These are phyloP conservation scores for Cylindrotheca closterium DNA, from an alignment of 108 stramenopile species.

Conservation along the genomic window DNA sequence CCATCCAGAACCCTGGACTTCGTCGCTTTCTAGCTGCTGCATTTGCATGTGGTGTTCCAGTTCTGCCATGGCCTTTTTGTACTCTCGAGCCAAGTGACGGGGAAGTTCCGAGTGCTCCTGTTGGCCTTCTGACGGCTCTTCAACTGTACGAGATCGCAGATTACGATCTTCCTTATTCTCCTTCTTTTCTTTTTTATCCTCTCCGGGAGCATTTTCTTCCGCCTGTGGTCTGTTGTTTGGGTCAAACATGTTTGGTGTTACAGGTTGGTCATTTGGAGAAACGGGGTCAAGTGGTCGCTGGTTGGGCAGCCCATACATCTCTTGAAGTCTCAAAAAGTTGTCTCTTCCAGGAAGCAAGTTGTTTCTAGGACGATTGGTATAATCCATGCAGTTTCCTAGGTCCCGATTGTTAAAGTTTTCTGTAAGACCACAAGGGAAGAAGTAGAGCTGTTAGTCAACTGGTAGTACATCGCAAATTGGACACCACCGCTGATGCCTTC, in stretches of 20 bases:
- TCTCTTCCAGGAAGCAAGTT: conserved; percentile 54
- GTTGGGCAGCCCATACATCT: conserved; percentile 44
- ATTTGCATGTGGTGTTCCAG: background rate
- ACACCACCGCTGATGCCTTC: too few species aligned
- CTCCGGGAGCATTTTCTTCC: background rate
- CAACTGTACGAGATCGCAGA: background rate
- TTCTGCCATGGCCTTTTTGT: conserved; percentile 15
- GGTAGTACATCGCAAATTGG: too few species aligned
- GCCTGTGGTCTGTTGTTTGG: background rate
- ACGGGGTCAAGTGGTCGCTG: background rate
- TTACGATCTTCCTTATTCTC: background rate
- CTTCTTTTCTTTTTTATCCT: background rate
- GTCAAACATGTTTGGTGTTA: background rate
- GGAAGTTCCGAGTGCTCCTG: background rate
- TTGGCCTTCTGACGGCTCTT: background rate
- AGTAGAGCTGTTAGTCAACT: too few species aligned
- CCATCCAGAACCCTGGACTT: background rate
- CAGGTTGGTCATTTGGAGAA: background rate
- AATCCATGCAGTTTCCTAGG: conserved; percentile 77
- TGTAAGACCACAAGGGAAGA: too few species aligned
- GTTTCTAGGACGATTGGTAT: conserved; percentile 51
- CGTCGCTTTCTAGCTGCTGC: background rate
- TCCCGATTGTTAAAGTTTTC: background rate
- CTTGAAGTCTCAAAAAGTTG: conserved; percentile 48
- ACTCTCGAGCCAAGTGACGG: conserved; percentile 2